Evolutionary conservation across 768 basidiomycete genomes (phyloP).

Genomic region (Russula compacta): DNA sequence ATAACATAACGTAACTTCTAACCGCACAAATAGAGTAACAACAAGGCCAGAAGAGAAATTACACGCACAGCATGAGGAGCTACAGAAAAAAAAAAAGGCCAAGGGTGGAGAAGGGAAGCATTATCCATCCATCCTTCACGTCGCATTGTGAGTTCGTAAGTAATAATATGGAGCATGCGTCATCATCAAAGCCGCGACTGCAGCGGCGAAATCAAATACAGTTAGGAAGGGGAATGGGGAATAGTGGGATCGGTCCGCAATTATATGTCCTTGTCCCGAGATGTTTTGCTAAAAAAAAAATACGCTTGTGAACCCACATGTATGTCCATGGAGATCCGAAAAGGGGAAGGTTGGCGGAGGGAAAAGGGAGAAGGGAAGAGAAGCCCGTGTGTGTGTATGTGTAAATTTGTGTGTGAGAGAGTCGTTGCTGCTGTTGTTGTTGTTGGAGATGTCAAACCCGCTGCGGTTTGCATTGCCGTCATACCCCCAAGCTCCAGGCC

Average conservation of each 20-base stretch:
- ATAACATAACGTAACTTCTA: not conserved
- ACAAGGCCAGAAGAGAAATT: not conserved
- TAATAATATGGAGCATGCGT: not conserved
- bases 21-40: not conserved
- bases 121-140: not conserved
- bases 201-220: not conserved
- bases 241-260: not conserved
- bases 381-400: not conserved
- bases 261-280: not conserved
- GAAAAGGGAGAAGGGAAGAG: not conserved
- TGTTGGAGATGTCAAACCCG: not conserved
- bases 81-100: not conserved
- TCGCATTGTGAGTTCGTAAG: slow-evolving; percentile 1
- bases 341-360: not conserved
- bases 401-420: not conserved
- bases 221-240: not conserved
- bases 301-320: not conserved
- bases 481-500: not conserved
- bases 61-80: slow-evolving; percentile 2
- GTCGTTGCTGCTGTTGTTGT: not conserved
- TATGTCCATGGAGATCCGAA: not conserved
- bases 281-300: not conserved
- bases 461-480: not conserved
- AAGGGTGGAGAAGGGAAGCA: not conserved
- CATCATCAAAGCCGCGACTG: not conserved